Base-by-base conservation (phyloP, 805 yeast genomes). In the Sugiyamaella mastotermitis region DNA sequence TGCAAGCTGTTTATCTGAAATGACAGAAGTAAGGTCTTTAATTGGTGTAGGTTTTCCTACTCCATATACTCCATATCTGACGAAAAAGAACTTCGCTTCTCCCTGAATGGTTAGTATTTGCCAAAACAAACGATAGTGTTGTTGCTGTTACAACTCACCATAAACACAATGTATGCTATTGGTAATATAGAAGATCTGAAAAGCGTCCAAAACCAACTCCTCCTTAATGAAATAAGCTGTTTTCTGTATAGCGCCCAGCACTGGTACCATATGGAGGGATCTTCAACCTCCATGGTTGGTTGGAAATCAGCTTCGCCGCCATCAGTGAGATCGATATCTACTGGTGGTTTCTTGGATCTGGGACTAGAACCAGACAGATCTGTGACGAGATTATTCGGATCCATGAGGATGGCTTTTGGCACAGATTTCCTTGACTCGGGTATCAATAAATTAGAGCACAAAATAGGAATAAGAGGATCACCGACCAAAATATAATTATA, bases 151-250 rank as follows among this genome's bases (percentile, higher is more conserved):
- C 10, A 17, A 42, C 56, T 30, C 37, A 56, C 60, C 57, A 60
- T 47, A 22, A 58, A 54, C 38, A 57, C 46, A 35, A 57, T 51
- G 30, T 48, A 58, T 5, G 55, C 60, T 7, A 59, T 44, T 1
- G 64, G 64, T 10, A 60, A 40, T 4, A 56, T 28, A 19, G 54
- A 46, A 1, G 62, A 49, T 33, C 64, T 44, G 41, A 60, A 53
- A 11, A 55, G 20, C 7, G 60, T 57, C 56, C 56, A 54, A 42
- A 49, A 50, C 60, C 60, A 57, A 10, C 50, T 37, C 24, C 62
- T 37, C 22, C 44, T 17, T 6, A 42, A 21, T 14, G 43, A 35
- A 13, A 46, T 11, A 15, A 38, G 19, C 18, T 40, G 27, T 25
- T 46, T 46, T 27, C 30, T 27, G 17, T 7, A 7, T 10, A 27